phyloP scores from a whole-genome alignment of 352 stramenopile species.

The Blastocystis hominis region DNA sequence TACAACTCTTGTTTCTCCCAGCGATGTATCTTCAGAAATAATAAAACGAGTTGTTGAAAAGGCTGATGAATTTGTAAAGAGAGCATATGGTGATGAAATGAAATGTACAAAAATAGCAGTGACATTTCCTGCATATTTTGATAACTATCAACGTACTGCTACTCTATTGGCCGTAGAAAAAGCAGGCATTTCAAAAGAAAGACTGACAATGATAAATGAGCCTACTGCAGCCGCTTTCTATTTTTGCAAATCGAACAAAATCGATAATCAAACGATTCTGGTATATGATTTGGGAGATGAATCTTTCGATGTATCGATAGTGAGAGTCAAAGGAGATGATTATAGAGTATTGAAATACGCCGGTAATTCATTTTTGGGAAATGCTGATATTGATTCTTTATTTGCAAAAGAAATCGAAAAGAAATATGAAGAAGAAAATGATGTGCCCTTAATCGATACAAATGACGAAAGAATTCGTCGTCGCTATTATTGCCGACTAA shows the following conservation, averaged over 20 bases:
- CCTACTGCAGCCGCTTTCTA: conserved; percentile 13
- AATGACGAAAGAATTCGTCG: background rate
- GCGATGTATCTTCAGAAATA: background rate
- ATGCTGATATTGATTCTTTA: conserved; percentile 70
- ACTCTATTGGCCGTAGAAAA: background rate
- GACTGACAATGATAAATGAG: conserved; percentile 31
- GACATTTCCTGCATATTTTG: conserved; percentile 9
- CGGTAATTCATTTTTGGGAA: conserved; percentile 76
- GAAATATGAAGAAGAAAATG: background rate
- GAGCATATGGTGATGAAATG: background rate
- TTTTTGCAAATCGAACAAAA: conserved; percentile 1
- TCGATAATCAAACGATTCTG: conserved; percentile 28
- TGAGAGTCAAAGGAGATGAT: background rate
- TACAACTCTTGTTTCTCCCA: background rate
- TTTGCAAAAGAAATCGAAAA: background rate
- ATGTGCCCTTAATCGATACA: background rate
- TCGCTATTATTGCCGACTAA: background rate
- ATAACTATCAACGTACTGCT: conserved; percentile 20
- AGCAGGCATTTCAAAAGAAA: background rate
- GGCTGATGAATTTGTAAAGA: background rate
- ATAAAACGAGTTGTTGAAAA: background rate
- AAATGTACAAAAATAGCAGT: background rate
- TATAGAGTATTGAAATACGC: conserved; percentile 68
- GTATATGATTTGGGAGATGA: conserved; percentile 69
- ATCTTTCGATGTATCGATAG: conserved; percentile 68